A percentile compares a stretch with the other conserved stretches of the same genome.
Conservation (phyloP, 202 grass and related monocot genomes). For the Cymbopogon flexuosus region DNA sequence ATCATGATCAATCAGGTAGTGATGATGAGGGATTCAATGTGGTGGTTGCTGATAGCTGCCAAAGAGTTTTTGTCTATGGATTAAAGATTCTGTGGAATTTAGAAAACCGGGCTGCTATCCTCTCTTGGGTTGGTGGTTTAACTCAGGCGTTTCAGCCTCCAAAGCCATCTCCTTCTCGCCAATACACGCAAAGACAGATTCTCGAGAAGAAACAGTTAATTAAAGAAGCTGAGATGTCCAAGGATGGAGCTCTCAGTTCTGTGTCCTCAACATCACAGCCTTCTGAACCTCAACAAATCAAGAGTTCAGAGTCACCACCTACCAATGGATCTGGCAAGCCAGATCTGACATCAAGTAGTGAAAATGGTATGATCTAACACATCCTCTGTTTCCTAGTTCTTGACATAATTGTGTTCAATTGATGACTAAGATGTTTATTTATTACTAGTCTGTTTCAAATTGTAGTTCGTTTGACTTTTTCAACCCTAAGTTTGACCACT, state of each 20-base stretch:
- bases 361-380: constrained; percentile 50
- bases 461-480: too few species aligned
- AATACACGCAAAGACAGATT: constrained; percentile 84
- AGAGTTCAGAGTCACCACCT: constrained; percentile 57
- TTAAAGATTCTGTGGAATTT: constrained; percentile 91
- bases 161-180: constrained; percentile 84
- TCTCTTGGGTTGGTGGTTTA: constrained; percentile 84
- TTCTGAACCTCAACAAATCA: constrained; percentile 47
- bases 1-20: constrained; percentile 76
- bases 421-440: constrained; percentile 25
- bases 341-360: constrained; percentile 52
- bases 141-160: constrained; percentile 87
- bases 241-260: constrained; percentile 42
- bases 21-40: constrained; percentile 98
- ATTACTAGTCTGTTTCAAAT: background rate
- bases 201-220: constrained; percentile 52
- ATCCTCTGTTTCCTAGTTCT: constrained; percentile 22
- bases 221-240: constrained; percentile 56
- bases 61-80: constrained; percentile 90
- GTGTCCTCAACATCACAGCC: constrained; percentile 35
- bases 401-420: constrained; percentile 7
- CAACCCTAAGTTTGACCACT: too few species aligned
- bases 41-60: constrained; percentile 94
- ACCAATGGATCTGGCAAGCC: constrained; percentile 50
- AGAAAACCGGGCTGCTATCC: constrained; percentile 80